Evolutionary conservation across 148 eudicot species (phyloP).

Genomic region (Rhododendron henanense): DNA sequence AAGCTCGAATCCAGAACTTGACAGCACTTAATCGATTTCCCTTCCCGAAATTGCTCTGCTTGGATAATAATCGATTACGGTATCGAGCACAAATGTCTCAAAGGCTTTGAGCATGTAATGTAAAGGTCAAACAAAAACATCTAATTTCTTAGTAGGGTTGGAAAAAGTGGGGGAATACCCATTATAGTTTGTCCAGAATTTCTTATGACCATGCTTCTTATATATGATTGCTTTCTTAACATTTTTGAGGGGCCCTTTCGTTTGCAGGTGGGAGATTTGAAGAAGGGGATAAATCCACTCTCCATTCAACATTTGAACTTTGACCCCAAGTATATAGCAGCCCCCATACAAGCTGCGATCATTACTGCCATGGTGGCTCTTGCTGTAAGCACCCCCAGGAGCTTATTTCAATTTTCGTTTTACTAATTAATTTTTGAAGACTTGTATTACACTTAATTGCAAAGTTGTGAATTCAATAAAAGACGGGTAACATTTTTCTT

Average conservation of each 20-base stretch:
- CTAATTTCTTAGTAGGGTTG: background rate
- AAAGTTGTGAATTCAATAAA: no score
- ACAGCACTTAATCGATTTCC: no score
- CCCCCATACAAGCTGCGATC: slow-evolving; percentile 66
- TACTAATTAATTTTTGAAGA: no score
- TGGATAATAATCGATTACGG: background rate
- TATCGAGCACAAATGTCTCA: background rate
- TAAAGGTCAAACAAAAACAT: background rate
- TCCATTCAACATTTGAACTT: slow-evolving; percentile 53
- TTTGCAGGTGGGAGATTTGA: slow-evolving; percentile 67
- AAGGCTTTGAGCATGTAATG: background rate
- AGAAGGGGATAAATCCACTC: slow-evolving; percentile 69
- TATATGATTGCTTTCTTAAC: background rate
- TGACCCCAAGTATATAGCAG: slow-evolving; percentile 48
- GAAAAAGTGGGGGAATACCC: background rate
- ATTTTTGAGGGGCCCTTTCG: background rate
- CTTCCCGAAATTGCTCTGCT: no score
- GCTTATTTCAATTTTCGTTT: background rate
- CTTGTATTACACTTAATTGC: no score
- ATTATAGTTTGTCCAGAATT: background rate
- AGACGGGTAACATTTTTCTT: no score
- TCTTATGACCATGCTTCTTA: background rate
- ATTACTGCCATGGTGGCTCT: slow-evolving; percentile 68
- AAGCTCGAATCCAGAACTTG: no score
- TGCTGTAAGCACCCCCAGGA: slow-evolving; percentile 48